These are phyloP conservation scores for Rossbeevera mucosa DNA, from an alignment of 768 basidiomycete genomes.

Conservation along the genomic window DNA sequence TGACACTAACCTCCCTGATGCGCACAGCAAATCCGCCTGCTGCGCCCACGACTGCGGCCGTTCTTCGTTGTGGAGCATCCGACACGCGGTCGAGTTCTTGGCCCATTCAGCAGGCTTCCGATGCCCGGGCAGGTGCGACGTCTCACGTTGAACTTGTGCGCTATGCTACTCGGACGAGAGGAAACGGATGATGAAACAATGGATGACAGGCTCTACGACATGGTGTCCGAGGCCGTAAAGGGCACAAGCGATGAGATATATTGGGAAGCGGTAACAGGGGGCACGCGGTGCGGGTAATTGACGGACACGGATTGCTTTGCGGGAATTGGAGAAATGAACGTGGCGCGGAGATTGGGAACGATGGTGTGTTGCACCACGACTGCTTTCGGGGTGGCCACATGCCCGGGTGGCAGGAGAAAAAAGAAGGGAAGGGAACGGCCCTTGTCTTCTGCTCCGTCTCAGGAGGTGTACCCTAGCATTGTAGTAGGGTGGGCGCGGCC, in stretches of 20 bases:
- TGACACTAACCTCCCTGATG: slow-evolving; percentile 12
- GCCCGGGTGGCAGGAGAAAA: neutral
- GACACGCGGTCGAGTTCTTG: slow-evolving; percentile 64
- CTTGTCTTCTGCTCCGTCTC: neutral
- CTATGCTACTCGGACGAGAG: slow-evolving; percentile 23
- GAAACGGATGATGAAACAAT: neutral
- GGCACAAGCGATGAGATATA: slow-evolving; percentile 26
- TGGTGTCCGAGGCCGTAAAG: slow-evolving; percentile 25
- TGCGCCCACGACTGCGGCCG: slow-evolving; percentile 64
- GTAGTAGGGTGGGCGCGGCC: neutral
- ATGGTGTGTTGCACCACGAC: slow-evolving; percentile 4
- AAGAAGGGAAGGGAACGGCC: neutral
- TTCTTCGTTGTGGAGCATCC: slow-evolving; percentile 79
- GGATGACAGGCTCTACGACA: slow-evolving; percentile 18
- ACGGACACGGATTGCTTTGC: slow-evolving; percentile 1
- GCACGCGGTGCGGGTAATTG: slow-evolving; percentile 27
- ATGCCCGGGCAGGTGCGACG: slow-evolving; percentile 37
- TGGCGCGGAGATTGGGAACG: slow-evolving; percentile 2
- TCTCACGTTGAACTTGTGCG: slow-evolving; percentile 63
- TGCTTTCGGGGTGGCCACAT: neutral
- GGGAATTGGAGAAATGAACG: neutral
- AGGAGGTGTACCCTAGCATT: neutral
- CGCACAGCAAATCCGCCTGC: slow-evolving; percentile 41
- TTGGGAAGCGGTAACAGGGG: slow-evolving; percentile 32
- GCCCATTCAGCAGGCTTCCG: slow-evolving; percentile 75